Conservation (phyloP, 257 asterid genomes). For the Gentiana straminea region DNA sequence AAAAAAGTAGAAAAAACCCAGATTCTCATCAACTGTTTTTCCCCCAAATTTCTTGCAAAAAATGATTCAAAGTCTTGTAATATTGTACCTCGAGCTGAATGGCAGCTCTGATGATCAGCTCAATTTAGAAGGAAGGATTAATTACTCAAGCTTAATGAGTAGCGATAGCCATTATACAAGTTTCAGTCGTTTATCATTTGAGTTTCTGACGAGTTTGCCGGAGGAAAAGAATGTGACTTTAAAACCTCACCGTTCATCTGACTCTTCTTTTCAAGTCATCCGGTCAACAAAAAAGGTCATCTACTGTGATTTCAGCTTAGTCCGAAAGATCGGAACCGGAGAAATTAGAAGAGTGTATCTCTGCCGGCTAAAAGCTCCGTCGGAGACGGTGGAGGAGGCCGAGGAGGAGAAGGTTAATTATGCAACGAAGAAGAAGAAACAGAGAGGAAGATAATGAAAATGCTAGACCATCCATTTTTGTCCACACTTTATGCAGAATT, state of each 20-base stretch:
- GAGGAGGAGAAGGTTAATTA: constrained; percentile 57
- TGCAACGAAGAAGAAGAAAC: constrained; percentile 55
- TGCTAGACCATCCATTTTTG: constrained; percentile 74
- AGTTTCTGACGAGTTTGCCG: constrained; percentile 47
- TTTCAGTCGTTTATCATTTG: constrained; percentile 61
- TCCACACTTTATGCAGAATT: constrained; percentile 70
- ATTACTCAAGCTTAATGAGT: constrained; percentile 52
- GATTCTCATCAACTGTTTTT: constrained; percentile 3
- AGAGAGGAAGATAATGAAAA: constrained; percentile 60
- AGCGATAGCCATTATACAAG: constrained; percentile 54
- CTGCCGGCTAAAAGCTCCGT: constrained; percentile 21
- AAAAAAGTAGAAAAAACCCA: too few relatives aligned
- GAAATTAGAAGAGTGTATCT: constrained; percentile 74
- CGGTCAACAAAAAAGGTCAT: constrained; percentile 21
- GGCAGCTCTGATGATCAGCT: constrained; percentile 16
- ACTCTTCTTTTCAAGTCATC: constrained; percentile 40
- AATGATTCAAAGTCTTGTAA: too few relatives aligned
- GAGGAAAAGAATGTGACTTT: constrained; percentile 25
- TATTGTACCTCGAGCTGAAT: constrained; percentile 10
- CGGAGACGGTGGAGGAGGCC: constrained; percentile 48
- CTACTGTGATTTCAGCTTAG: constrained; percentile 58
- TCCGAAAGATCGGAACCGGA: constrained; percentile 81
- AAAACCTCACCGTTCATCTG: constrained; percentile 72
- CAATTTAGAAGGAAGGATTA: constrained; percentile 11
- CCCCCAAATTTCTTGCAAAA: constrained; percentile 4